Evolutionary conservation across 176 grass and related monocot genomes (phyloP).

Genomic region (Aegilops bicornis): DNA sequence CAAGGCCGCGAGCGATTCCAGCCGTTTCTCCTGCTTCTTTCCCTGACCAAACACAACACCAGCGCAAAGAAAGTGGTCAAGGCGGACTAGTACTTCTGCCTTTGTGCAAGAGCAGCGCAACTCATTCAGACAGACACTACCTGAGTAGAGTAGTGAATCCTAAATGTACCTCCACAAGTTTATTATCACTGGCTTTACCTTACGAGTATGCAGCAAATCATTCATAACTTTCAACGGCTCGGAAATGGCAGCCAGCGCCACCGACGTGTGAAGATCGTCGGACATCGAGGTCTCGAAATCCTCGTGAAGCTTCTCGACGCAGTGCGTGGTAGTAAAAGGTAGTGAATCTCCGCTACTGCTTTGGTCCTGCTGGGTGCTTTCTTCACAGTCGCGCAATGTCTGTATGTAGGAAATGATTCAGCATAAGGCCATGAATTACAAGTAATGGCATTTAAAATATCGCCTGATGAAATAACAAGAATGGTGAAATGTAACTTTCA

Average conservation of each 20-base stretch:
- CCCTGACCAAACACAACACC: slow-evolving; percentile 47
- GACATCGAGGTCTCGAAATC: slow-evolving; percentile 84
- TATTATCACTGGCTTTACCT: slow-evolving; percentile 49
- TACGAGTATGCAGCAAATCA: slow-evolving; percentile 81
- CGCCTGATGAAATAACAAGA: background rate
- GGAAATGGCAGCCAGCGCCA: slow-evolving; percentile 68
- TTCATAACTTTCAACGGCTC: slow-evolving; percentile 85
- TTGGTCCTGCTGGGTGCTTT: slow-evolving; percentile 43
- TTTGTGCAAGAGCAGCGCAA: background rate
- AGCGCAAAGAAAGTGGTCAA: background rate
- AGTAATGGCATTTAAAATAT: background rate
- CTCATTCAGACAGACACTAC: background rate
- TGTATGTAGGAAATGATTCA: slow-evolving; percentile 35
- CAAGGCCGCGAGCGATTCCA: slow-evolving; percentile 64
- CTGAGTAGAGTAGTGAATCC: background rate
- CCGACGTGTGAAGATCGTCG: slow-evolving; percentile 87
- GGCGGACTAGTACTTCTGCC: slow-evolving; percentile 1
- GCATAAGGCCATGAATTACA: background rate
- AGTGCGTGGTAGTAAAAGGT: slow-evolving; percentile 54
- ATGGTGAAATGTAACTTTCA: slow-evolving; percentile 2
- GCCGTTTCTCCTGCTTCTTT: slow-evolving; percentile 64
- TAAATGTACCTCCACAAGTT: background rate
- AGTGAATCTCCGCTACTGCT: slow-evolving; percentile 36
- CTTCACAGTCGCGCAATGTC: slow-evolving; percentile 76
- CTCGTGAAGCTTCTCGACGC: slow-evolving; percentile 55